Evolutionary conservation across 345 rosid genomes (phyloP), one percentile per base, ranked within the genome.

Genomic region (Viola odorata): DNA sequence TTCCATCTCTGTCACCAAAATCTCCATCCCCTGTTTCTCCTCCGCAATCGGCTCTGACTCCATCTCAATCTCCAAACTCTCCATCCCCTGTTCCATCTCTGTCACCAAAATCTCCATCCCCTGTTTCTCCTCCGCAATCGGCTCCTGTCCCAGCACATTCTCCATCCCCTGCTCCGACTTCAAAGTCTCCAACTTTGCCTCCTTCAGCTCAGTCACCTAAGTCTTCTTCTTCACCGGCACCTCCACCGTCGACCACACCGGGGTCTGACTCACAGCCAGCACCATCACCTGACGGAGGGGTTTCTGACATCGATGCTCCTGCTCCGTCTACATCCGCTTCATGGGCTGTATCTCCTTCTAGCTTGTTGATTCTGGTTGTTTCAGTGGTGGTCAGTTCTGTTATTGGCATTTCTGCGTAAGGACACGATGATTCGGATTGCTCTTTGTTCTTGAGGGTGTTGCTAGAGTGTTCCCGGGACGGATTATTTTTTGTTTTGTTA

Each of bases 41-140:
- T 32, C 9, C 42, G 9, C 9, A 5, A 32, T 50, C 54, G 54
- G 5, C 63, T 36, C 39, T 37, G 8, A 16, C 16, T 37, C 5
- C n/a, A 16, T 48, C 57, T 50, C 14, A 12, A 11, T 9, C 64
- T 1, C 45, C 62, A 37, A 6, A 37, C 12, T 42, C 62, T 39
- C 17, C 37, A 41, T 49, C 73, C 45, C 50, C 47, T 0, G 57
- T 79, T 5, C 63, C 81, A 1, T 23, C 69, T 12, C 41, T 60
- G 0, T 8, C 52, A 45, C 41, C 65, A 11, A 41, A 40, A 1
- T 6, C 57, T 11, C 48, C 57, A 12, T 13, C 40, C 3, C 55
- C 64, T 42, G 45, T 11, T 42, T 6, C 11, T 3, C 11, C 45
- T 42, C 45, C 45, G 3, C 11, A 7, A 42, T 42, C 45, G 3